A percentile compares a stretch with the other conserved stretches of the same genome.
phyloP scores from a whole-genome alignment of 139 green algal species.

The Haematococcus sp. region DNA sequence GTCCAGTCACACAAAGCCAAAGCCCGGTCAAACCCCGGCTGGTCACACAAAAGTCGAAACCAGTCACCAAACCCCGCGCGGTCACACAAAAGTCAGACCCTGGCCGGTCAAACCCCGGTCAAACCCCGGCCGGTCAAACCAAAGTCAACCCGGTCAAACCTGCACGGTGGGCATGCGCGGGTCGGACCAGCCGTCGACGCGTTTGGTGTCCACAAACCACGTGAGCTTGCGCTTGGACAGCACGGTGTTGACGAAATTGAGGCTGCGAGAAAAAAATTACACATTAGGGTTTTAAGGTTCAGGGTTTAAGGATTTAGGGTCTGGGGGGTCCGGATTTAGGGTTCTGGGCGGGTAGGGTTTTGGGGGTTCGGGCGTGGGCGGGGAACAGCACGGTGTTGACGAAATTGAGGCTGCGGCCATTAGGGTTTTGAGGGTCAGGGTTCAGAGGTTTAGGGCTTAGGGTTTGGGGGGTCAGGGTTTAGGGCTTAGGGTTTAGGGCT shows the following conservation, averaged over 20 bases:
- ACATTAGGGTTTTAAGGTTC: not conserved
- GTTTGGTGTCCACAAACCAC: slow-evolving; percentile 86
- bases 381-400: slow-evolving; percentile 83
- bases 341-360: not conserved
- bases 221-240: slow-evolving; percentile 97
- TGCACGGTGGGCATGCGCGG: slow-evolving; percentile 96
- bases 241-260: slow-evolving; percentile 84
- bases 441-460: too few relatives aligned
- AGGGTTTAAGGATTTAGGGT: too few relatives aligned
- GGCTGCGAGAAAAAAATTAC: slow-evolving; percentile 25
- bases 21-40: too few relatives aligned
- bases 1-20: too few relatives aligned
- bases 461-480: too few relatives aligned
- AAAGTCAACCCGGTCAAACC: slow-evolving; percentile 36
- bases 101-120: too few relatives aligned
- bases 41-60: too few relatives aligned
- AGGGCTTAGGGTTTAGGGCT: slow-evolving; percentile 19
- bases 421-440: not conserved
- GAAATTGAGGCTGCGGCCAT: slow-evolving; percentile 67
- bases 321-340: not conserved
- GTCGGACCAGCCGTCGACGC: slow-evolving; percentile 92
- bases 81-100: too few relatives aligned
- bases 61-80: too few relatives aligned
- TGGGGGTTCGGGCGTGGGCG: too few relatives aligned
- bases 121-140: too few relatives aligned